These are phyloP conservation scores for Gastrolobium villosum DNA, from an alignment of 306 rosid genomes.

Conservation along the genomic window DNA sequence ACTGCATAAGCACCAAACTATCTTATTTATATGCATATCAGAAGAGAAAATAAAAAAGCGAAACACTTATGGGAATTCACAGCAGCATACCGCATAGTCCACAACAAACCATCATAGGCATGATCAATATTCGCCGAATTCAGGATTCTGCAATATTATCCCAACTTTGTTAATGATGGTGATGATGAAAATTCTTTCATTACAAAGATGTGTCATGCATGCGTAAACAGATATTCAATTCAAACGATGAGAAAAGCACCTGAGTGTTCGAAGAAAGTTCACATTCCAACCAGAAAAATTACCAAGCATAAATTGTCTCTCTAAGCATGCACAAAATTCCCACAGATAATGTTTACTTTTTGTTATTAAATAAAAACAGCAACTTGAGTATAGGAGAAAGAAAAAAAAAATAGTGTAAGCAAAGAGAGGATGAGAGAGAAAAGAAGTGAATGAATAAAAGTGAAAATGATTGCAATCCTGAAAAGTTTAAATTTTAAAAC, in stretches of 20 bases:
- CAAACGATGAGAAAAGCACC: slow-evolving; percentile 41
- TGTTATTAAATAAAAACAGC: background rate
- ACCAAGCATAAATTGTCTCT: slow-evolving; percentile 36
- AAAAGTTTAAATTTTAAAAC: slow-evolving; percentile 32
- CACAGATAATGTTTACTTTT: slow-evolving; percentile 16
- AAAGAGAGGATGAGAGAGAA: slow-evolving; percentile 18
- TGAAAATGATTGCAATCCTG: slow-evolving; percentile 16
- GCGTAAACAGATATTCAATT: slow-evolving; percentile 32
- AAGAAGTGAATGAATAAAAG: background rate
- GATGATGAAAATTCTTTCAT: slow-evolving; percentile 30
- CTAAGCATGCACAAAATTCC: slow-evolving; percentile 22
- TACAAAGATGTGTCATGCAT: slow-evolving; percentile 13
- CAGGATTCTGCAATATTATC: slow-evolving; percentile 76
- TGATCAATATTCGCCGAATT: slow-evolving; percentile 83
- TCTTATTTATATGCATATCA: slow-evolving; percentile 36
- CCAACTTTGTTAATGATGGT: slow-evolving; percentile 45
- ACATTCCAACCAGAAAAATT: slow-evolving; percentile 31
- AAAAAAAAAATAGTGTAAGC: background rate
- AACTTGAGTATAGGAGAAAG: slow-evolving; percentile 16
- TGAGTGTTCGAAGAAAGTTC: slow-evolving; percentile 18
- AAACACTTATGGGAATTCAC: slow-evolving; percentile 24
- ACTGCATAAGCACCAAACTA: slow-evolving; percentile 26
- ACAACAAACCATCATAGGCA: slow-evolving; percentile 83
- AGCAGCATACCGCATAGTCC: slow-evolving; percentile 86
- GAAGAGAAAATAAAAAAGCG: slow-evolving; percentile 35